These are phyloP conservation scores for Lablab purpureus DNA, from an alignment of 306 rosid species.

Conservation along the genomic window DNA sequence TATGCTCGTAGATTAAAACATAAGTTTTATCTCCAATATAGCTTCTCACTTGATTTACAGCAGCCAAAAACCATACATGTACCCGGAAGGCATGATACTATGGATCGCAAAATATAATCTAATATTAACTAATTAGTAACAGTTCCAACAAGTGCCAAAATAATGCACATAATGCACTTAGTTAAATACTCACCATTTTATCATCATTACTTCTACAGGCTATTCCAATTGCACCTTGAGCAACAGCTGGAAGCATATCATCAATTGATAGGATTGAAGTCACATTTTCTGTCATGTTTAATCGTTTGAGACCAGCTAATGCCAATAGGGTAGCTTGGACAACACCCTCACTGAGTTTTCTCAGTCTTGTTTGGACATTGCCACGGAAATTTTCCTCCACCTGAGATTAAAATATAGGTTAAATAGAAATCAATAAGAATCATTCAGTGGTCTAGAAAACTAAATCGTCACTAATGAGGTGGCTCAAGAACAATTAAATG, in stretches of 20 bases:
- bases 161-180: too few relatives aligned
- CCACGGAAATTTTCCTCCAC: constrained; percentile 91
- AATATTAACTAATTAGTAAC: too few relatives aligned
- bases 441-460: too few relatives aligned
- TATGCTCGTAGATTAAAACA: not conserved
- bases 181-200: constrained; percentile 54
- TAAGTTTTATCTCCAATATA: not conserved
- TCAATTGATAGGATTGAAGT: constrained; percentile 1
- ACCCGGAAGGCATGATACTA: not conserved
- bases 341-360: constrained; percentile 78
- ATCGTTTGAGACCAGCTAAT: constrained; percentile 80
- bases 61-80: not conserved
- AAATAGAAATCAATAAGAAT: not conserved
- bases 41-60: constrained; percentile 1
- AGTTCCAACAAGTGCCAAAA: too few relatives aligned
- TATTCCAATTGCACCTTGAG: constrained; percentile 63
- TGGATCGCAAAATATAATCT: not conserved
- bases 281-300: too few relatives aligned
- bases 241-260: constrained; percentile 64
- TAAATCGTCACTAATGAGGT: too few relatives aligned
- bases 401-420: constrained; percentile 46
- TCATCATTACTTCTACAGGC: constrained; percentile 62
- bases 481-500: too few relatives aligned
- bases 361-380: constrained; percentile 88
- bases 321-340: constrained; percentile 94